Evolutionary conservation across 2,329 filamentous ascomycete species (phyloP), one percentile per base, ranked within the genome.

Genomic region (Ophiostoma montium): DNA sequence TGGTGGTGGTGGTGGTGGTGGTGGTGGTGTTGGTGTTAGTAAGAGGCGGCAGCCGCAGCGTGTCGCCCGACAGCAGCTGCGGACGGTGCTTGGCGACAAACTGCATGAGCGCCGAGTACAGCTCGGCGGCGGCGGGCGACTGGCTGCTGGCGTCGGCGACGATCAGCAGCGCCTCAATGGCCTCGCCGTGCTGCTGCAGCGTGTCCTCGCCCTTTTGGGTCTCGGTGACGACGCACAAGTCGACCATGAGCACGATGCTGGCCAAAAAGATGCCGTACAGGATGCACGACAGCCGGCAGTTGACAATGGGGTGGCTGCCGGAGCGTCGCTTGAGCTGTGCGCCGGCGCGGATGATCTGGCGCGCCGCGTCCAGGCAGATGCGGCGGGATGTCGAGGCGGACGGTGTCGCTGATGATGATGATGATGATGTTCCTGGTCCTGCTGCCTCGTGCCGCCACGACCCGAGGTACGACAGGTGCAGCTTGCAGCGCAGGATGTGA

Each of bases 401-500:
- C 2, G 48, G 48, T 15, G 10, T 12, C 4, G 30, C 16, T 1
- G 42, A 31, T 19, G 16, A 13, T 12, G 41, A 7, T 12, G 38
- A 23, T 15, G 38, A 23, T 21, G 38, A 23, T 15, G 19, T 3
- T 16, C 5, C 32, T 44, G n/a, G 27, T 23, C 13, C 30, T 31
- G 42, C 27, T 2, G 49, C 41, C 13, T 47, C 35, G 13, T 43
- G 30, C 5, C 48, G 39, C 39, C 49, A 50, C 3, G 38, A 44
- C n/a, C 46, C 45, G 2, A 69, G 63, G 50, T 64, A 67, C 7
- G 61, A 59, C 2, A 63, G 61, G 48, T 69, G 65, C 3, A 69
- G 54, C 7, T 63, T 62, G 45, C 65, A 66, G 3, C 66, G 49
- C 49, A 68, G 65, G 54, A 61, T 61, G 12, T 62, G 58, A 12